Percentiles rank a stretch among this genome's conserved stretches.
phyloP scores from a whole-genome alignment of 306 rosid species.

The Inga oerstediana region DNA sequence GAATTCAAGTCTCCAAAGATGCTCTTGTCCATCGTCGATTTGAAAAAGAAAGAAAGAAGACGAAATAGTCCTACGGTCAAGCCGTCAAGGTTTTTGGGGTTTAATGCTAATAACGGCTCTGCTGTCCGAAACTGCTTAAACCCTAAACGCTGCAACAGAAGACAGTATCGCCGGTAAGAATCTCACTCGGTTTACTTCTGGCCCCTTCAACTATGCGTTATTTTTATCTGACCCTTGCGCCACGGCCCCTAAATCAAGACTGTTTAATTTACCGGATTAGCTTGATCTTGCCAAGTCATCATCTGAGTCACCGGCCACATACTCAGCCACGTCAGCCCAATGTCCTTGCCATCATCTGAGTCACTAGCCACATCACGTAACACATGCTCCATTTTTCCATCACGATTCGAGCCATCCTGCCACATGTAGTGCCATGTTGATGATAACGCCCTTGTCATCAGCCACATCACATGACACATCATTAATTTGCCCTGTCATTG shows the following conservation, averaged over 20 bases:
- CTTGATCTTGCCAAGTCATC: too few species aligned
- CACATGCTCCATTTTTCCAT: too few species aligned
- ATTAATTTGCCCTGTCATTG: too few species aligned
- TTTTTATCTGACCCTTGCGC: background rate
- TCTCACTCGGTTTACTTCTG: background rate
- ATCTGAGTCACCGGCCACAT: too few species aligned
- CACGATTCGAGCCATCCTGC: too few species aligned
- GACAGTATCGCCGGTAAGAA: background rate
- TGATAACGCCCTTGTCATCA: too few species aligned
- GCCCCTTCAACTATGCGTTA: background rate
- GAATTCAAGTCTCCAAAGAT: conserved; percentile 48
- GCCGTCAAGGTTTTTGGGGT: conserved; percentile 37
- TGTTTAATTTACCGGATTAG: too few species aligned
- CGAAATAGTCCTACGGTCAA: background rate
- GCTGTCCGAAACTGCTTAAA: conserved; percentile 36
- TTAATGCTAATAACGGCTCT: conserved; percentile 5
- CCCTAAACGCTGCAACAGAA: conserved; percentile 36
- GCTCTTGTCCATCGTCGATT: conserved; percentile 64
- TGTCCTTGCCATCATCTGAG: too few species aligned
- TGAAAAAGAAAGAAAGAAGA: background rate
- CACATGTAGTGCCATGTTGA: too few species aligned
- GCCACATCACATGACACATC: too few species aligned
- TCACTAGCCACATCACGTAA: too few species aligned
- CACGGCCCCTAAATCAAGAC: background rate
- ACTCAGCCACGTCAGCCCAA: too few species aligned